These are phyloP conservation scores for Mycena sp. DNA, from an alignment of 1,284 basidiomycete genomes.

Conservation along the genomic window DNA sequence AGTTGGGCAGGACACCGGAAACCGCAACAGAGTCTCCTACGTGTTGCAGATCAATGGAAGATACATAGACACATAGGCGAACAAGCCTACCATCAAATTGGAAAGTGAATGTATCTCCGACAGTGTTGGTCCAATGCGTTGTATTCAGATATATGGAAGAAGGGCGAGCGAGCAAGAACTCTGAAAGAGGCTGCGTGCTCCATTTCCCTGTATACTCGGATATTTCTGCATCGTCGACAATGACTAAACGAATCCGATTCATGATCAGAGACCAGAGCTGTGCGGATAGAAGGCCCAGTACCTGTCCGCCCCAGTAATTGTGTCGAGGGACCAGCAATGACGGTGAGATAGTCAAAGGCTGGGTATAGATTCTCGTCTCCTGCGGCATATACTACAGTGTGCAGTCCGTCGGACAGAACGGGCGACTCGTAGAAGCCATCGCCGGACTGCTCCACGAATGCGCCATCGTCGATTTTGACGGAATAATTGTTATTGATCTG, in stretches of 20 bases:
- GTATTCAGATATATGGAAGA: conserved; percentile 43
- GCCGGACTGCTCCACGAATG: conserved; percentile 38
- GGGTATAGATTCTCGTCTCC: conserved; percentile 36
- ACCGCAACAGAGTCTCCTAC: conserved; percentile 48
- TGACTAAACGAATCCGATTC: too few relatives aligned
- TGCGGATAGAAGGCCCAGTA: too few relatives aligned
- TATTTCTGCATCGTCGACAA: conserved; percentile 47
- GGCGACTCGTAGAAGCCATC: conserved; percentile 43
- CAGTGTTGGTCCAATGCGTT: conserved; percentile 46
- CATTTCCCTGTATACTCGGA: conserved; percentile 44
- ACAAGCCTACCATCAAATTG: conserved; percentile 44
- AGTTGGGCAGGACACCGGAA: conserved; percentile 43
- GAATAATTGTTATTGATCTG: conserved; percentile 38
- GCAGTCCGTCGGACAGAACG: conserved; percentile 44
- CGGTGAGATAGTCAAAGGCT: conserved; percentile 49
- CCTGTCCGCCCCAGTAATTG: conserved; percentile 42
- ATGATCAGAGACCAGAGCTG: too few relatives aligned
- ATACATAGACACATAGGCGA: conserved; percentile 2
- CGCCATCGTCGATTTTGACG: conserved; percentile 47
- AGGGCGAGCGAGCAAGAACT: conserved; percentile 32
- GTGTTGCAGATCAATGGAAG: conserved; percentile 8
- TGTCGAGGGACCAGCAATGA: conserved; percentile 47
- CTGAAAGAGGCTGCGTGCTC: conserved; percentile 34
- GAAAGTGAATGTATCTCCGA: conserved; percentile 45
- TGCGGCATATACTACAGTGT: conserved; percentile 46